phyloP scores from a whole-genome alignment of 345 rosid species.

The Salix purpurea region DNA sequence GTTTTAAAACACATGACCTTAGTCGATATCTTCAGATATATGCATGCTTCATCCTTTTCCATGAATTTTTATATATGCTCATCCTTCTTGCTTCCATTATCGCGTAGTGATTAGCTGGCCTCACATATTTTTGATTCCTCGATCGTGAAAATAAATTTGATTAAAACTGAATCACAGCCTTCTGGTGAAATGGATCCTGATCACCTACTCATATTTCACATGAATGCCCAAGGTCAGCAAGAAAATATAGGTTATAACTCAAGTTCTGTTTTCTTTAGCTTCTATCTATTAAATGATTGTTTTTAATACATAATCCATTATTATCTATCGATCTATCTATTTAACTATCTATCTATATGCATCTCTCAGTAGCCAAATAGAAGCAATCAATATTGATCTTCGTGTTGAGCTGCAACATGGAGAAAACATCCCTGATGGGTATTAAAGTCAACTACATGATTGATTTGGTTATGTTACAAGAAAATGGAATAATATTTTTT shows the following conservation, averaged over 20 bases:
- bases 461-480: background rate
- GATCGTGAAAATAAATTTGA: background rate
- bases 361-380: background rate
- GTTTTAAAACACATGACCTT: too few relatives aligned
- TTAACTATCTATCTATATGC: background rate
- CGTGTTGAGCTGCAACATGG: slow-evolving; percentile 1
- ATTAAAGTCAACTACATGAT: background rate
- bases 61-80: background rate
- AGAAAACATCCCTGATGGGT: background rate
- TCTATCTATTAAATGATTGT: too few relatives aligned
- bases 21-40: background rate
- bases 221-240: slow-evolving; percentile 10
- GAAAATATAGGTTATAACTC: background rate
- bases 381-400: slow-evolving; percentile 17
- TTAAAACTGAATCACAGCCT: slow-evolving; percentile 14
- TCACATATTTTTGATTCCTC: background rate
- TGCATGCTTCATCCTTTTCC: background rate
- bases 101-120: background rate
- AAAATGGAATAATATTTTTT: background rate
- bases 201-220: slow-evolving; percentile 5
- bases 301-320: too few relatives aligned
- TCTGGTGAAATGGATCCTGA: slow-evolving; percentile 10
- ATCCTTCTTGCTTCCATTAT: background rate
- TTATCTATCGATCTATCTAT: background rate
- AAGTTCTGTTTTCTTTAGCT: too few relatives aligned